Evolutionary conservation across 192 early-diverging fungal genomes (phyloP).

Genomic region (Backusella tarrabulga): DNA sequence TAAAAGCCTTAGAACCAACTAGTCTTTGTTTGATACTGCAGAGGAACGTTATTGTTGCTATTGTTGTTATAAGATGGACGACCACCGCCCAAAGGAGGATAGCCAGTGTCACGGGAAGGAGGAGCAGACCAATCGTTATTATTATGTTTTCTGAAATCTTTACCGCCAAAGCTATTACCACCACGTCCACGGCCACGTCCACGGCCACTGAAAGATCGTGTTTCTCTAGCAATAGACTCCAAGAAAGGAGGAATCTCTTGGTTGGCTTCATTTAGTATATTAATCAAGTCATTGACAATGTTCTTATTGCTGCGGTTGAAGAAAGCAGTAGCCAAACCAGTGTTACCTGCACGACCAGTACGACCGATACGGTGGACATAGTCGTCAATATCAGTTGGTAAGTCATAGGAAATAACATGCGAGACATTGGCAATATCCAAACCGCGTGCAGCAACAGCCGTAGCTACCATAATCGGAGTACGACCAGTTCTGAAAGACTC

Average conservation of each 20-base stretch:
- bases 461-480: constrained; percentile 75
- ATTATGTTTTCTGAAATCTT: constrained; percentile 15
- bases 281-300: constrained; percentile 82
- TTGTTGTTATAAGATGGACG: background rate
- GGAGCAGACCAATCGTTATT: background rate
- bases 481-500: constrained; percentile 59
- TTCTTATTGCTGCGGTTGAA: constrained; percentile 89
- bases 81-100: constrained; percentile 19
- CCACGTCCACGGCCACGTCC: constrained; percentile 28
- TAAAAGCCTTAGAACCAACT: constrained; percentile 33
- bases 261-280: constrained; percentile 90
- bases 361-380: constrained; percentile 85
- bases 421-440: constrained; percentile 88
- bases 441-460: constrained; percentile 87
- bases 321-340: constrained; percentile 91
- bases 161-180: constrained; percentile 23
- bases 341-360: constrained; percentile 97
- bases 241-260: constrained; percentile 92
- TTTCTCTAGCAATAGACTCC: constrained; percentile 66
- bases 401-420: constrained; percentile 87
- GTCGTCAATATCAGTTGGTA: constrained; percentile 80
- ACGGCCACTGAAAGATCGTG: constrained; percentile 24
- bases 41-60: constrained; percentile 14
- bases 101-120: background rate
- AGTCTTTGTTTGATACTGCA: constrained; percentile 38